A percentile compares a stretch with the other conserved stretches of the same genome.
These are phyloP conservation scores for Monascus purpureus DNA, from an alignment of 495 filamentous ascomycete genomes.

Conservation along the genomic window DNA sequence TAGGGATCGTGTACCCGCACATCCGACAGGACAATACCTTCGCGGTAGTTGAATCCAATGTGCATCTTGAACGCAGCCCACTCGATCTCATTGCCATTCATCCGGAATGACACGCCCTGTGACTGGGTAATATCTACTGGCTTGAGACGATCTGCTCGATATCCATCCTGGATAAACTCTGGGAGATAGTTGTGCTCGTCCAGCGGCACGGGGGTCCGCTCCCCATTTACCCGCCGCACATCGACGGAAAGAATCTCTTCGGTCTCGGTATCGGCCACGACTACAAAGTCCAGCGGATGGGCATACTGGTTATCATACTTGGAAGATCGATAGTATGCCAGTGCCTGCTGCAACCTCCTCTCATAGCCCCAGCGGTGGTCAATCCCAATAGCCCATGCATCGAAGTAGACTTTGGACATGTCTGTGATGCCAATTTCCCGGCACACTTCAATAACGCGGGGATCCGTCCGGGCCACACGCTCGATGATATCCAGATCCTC, in stretches of 20 bases:
- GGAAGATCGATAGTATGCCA: constrained; percentile 30
- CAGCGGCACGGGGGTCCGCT: constrained; percentile 41
- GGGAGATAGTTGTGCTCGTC: constrained; percentile 40
- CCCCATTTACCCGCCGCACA: constrained; percentile 65
- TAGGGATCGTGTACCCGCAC: constrained; percentile 37
- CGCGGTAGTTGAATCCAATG: constrained; percentile 59
- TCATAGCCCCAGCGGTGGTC: constrained; percentile 28
- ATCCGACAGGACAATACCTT: constrained; percentile 57
- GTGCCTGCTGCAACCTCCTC: constrained; percentile 23
- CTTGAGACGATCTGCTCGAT: constrained; percentile 23
- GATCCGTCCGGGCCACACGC: constrained; percentile 53
- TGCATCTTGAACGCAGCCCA: constrained; percentile 30
- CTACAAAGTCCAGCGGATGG: constrained; percentile 23
- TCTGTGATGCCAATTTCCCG: constrained; percentile 68
- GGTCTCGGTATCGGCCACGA: constrained; percentile 53
- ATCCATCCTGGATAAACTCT: constrained; percentile 20
- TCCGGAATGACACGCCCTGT: constrained; percentile 25
- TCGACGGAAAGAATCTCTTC: constrained; percentile 90
- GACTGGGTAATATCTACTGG: constrained; percentile 27
- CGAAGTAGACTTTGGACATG: constrained; percentile 75
- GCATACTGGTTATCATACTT: constrained; percentile 32
- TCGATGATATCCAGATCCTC: constrained; percentile 81
- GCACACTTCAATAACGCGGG: constrained; percentile 79
- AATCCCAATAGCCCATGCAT: constrained; percentile 34
- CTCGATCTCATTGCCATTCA: constrained; percentile 22